Evolutionary conservation across 495 filamentous ascomycete genomes (phyloP), one percentile per base, ranked within the genome.

Genomic region (Terfezia claveryi): DNA sequence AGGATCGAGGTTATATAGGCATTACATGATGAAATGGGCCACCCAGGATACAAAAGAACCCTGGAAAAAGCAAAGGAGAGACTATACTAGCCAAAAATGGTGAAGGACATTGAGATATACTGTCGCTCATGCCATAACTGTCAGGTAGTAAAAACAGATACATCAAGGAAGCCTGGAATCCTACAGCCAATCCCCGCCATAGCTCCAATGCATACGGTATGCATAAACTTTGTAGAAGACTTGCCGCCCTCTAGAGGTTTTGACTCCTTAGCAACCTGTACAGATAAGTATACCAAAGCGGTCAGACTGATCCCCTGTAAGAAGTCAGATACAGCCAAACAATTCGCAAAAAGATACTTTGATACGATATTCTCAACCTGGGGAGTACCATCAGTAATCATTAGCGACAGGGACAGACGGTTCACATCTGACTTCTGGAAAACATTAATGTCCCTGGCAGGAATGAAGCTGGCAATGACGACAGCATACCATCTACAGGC

Each of bases 341-440:
- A 23, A 11, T 51, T 51, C 10, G 50, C 14, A n/a, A 23, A 51
- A 17, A 11, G 11, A 12, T 51, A 20, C 50, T 17, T 51, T 4
- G 50, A 51, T 4, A 23, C 10, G n/a, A 23, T 51, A 27, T 51
- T 16, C 8, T 23, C 50, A 14, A 16, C 14, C 1, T 51, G 9
- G 50, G 38, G 58, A 0, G 8, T 60, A 16, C 56, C 52, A 1
- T 36, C 52, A 51, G 50, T 55, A 17, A 57, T 60, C 17, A 36
- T 57, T 16, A 54, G 52, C 0, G 36, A 57, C 46, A 23, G 55
- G 32, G n/a, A 60, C 23, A 11, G 32, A 16, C 41, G 54, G 23
- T 59, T 59, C 38, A 46, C 16, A 37, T 38, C 12, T 5, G 12
- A 20, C 14, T 44, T 55, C 2, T 60, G 55, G 58, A 36, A 55